Evolutionary conservation across 352 stramenopile genomes (phyloP).

Genomic region (Phytophthora sp.): DNA sequence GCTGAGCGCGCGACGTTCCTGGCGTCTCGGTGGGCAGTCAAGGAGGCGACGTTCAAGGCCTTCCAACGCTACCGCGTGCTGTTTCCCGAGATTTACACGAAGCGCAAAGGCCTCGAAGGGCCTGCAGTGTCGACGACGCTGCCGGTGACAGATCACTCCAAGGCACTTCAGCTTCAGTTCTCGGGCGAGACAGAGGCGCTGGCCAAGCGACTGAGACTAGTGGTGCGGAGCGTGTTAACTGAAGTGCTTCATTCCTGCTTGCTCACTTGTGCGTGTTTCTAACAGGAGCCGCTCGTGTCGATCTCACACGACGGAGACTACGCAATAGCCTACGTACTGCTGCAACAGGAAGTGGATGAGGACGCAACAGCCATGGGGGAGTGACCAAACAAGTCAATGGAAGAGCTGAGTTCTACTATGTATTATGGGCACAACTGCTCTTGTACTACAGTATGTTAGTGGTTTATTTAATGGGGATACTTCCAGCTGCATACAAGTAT

Average conservation of each 20-base stretch:
- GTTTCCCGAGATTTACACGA: conserved; percentile 75
- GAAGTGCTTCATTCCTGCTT: background rate
- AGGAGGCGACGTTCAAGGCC: conserved; percentile 86
- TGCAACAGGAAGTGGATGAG: conserved; percentile 54
- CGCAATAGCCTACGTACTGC: conserved; percentile 77
- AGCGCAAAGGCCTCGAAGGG: conserved; percentile 5
- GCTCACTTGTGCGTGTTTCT: conserved; percentile 3
- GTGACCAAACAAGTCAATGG: conserved; percentile 1
- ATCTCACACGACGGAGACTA: conserved; percentile 87
- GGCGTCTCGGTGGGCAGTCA: conserved; percentile 83
- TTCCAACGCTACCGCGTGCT: conserved; percentile 81
- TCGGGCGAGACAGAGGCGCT: conserved; percentile 60
- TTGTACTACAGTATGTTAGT: background rate
- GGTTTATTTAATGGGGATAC: conserved; percentile 15
- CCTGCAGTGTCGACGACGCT: conserved; percentile 32
- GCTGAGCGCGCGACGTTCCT: conserved; percentile 59
- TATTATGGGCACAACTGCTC: background rate
- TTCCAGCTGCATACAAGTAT: conserved; percentile 8
- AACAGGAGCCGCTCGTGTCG: conserved; percentile 68
- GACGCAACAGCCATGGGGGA: background rate
- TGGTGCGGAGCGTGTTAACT: conserved; percentile 35
- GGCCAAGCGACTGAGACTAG: conserved; percentile 55
- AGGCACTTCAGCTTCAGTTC: conserved; percentile 61
- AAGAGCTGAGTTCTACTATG: background rate
- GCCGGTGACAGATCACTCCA: conserved; percentile 36